Conservation (phyloP, 805 yeast genomes). For the Ogataea methylovora region DNA sequence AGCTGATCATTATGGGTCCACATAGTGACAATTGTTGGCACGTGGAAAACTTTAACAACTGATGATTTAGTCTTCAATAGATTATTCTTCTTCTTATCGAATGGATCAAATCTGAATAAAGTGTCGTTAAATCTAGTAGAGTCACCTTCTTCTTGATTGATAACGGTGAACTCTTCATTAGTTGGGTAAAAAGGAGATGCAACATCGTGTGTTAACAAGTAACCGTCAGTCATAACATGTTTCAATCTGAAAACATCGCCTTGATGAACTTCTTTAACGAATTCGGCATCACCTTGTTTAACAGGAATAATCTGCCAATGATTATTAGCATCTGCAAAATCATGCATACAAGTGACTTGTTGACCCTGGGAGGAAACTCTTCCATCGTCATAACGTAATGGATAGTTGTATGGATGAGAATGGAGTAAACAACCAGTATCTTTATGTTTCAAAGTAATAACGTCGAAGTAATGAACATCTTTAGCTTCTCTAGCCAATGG, state of each 20-base stretch:
- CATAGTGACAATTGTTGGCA: constrained; percentile 83
- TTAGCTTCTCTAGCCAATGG: constrained; percentile 64
- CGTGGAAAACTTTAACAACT: constrained; percentile 66
- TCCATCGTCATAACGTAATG: constrained; percentile 93
- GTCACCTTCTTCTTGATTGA: constrained; percentile 49
- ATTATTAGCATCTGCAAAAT: constrained; percentile 54
- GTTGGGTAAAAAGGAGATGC: constrained; percentile 90
- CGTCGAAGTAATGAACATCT: constrained; percentile 68
- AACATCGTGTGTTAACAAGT: constrained; percentile 84
- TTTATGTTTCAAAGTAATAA: constrained; percentile 71
- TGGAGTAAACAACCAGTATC: constrained; percentile 75
- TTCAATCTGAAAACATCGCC: constrained; percentile 72
- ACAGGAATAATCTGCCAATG: constrained; percentile 83
- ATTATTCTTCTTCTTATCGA: constrained; percentile 42
- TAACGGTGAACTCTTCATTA: constrained; percentile 89
- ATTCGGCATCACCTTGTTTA: constrained; percentile 31
- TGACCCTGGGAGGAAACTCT: constrained; percentile 91
- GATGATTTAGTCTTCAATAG: constrained; percentile 64
- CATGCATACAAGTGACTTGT: constrained; percentile 72
- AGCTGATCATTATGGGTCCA: constrained; percentile 83
- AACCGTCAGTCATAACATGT: constrained; percentile 77
- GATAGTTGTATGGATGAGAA: constrained; percentile 72
- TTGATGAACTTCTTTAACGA: constrained; percentile 42
- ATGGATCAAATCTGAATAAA: constrained; percentile 63
- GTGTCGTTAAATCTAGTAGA: constrained; percentile 61